A percentile compares a stretch with the other conserved stretches of the same genome.
Conservation (phyloP, 1,284 basidiomycete genomes). For the Phylloporus gajari region DNA sequence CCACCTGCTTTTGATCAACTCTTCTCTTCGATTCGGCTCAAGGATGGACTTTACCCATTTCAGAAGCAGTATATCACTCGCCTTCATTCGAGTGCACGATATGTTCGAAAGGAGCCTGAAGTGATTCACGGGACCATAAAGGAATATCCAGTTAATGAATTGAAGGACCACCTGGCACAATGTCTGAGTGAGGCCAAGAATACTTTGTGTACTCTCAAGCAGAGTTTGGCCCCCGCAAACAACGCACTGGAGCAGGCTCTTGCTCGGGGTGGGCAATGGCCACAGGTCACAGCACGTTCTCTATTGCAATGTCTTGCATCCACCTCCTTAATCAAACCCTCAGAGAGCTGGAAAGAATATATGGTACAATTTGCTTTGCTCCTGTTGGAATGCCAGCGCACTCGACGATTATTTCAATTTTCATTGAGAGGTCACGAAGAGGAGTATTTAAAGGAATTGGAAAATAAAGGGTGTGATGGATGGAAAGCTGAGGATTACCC, state of each 20-base stretch:
- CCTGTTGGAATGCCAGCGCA: conserved; percentile 47
- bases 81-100: no score
- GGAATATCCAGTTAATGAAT: no score
- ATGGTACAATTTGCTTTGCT: conserved; percentile 41
- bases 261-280: neutral
- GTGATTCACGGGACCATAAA: no score
- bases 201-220: conserved; percentile 7
- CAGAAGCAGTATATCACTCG: no score
- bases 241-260: no score
- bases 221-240: neutral
- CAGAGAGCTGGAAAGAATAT: conserved; percentile 38
- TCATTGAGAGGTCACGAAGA: conserved; percentile 19
- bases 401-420: conserved; percentile 28
- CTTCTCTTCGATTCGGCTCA: no score
- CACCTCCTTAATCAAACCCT: conserved; percentile 1
- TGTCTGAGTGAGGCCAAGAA: no score
- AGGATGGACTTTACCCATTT: no score
- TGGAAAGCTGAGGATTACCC: conserved; percentile 30
- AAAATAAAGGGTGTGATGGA: conserved; percentile 32
- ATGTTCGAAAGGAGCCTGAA: no score
- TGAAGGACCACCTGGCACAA: no score
- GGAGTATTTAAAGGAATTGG: conserved; percentile 48
- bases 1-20: no score
- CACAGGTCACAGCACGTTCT: neutral
- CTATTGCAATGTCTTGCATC: conserved; percentile 13